These are phyloP conservation scores for Paulownia fortunei DNA, from an alignment of 257 asterid species.

Conservation along the genomic window DNA sequence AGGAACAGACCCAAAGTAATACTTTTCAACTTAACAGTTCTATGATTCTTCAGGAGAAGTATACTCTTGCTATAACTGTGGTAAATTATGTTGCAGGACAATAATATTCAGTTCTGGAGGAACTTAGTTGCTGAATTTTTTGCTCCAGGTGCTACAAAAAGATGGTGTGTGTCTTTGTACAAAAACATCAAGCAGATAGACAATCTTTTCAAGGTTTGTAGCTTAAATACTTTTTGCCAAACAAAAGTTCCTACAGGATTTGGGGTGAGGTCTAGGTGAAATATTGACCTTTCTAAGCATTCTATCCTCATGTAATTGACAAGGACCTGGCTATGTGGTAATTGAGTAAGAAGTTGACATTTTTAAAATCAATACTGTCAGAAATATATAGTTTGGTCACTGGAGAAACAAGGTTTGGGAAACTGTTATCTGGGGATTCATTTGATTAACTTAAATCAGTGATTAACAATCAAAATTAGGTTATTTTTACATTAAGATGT, in stretches of 20 bases:
- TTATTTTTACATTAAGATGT: not conserved
- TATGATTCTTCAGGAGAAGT: not conserved
- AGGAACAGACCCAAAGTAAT: slow-evolving; percentile 38
- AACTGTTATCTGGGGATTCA: no score
- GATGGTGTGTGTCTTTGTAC: slow-evolving; percentile 39
- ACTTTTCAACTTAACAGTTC: not conserved
- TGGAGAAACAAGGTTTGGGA: not conserved
- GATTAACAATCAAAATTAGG: no score
- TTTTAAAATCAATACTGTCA: not conserved
- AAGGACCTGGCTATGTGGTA: no score
- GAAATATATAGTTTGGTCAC: not conserved
- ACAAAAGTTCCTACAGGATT: not conserved
- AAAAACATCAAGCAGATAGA: slow-evolving; percentile 1
- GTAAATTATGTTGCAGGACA: slow-evolving; percentile 35
- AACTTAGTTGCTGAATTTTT: slow-evolving; percentile 38
- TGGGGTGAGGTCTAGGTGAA: not conserved
- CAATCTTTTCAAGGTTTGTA: slow-evolving; percentile 34
- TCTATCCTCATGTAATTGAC: not conserved
- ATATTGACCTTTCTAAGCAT: not conserved
- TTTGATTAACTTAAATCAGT: no score
- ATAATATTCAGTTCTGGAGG: slow-evolving; percentile 43
- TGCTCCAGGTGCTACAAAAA: slow-evolving; percentile 41
- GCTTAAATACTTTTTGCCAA: not conserved
- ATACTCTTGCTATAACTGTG: not conserved
- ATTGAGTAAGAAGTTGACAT: not conserved